Base-by-base conservation (phyloP, 2,329 filamentous ascomycete species). In the Exophiala mesophila region DNA sequence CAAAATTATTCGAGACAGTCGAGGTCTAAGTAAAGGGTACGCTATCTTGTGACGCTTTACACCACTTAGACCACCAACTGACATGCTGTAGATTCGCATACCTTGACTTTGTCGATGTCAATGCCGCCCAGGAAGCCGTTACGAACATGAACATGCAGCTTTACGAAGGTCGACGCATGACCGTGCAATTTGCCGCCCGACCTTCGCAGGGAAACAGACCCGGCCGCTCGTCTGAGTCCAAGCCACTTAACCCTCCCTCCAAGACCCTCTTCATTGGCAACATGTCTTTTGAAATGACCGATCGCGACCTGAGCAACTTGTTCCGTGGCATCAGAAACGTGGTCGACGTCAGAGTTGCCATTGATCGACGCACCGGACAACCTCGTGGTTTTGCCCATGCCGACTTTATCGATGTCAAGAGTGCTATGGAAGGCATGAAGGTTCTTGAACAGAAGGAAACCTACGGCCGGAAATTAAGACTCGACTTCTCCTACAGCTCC, bases 351-450 rank as follows among this genome's bases (percentile, higher is more conserved):
- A 80, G 88, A 47, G 82, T 94, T 42, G 84, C 88, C 38, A 83
- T 92, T 55, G 87, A 94, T 65, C 78, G 85, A 56, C 74, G 80
- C 52, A 88, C 85, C 5, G 88, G 88, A 33, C 82, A 85, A 66
- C 84, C 85, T 26, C 76, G 85, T 61, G 88, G 88, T 49, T 94
- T 92, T 61, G 85, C 83, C 15, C 88, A 94, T 61, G 83, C 82
- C 36, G 86, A 94, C 59, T 94, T 94, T 63, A 58, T 75, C 31
- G 78, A 85, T 55, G 60, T 81, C 28, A 74, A 80, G 49, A 78
- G 78, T 49, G 85, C 87, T n/a, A 57, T 66, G 41, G 69, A 67
- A 49, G 88, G 77, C 0, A 69, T 69, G 55, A 74, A 79, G 41
- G 53, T 69, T 10, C 68, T 94, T 28, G 52, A 63, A 39, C 64